Conservation (phyloP, 2,329 filamentous ascomycete genomes). For the Aspergillus niger region DNA sequence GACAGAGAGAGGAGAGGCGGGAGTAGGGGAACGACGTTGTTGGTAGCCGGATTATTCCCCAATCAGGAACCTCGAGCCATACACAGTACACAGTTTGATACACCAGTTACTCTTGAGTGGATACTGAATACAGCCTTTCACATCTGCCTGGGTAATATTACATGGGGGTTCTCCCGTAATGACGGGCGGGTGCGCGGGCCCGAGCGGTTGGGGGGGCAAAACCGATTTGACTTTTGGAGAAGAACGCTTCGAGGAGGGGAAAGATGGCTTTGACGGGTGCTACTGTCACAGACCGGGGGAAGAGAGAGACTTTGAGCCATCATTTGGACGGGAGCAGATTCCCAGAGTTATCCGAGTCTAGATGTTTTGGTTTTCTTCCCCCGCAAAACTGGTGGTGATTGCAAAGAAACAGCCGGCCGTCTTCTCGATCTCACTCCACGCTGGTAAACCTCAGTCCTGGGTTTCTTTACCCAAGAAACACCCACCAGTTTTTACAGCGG, state of each 20-base stretch:
- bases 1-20: slow-evolving; percentile 7
- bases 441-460: too few species aligned
- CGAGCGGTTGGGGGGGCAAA: slow-evolving; percentile 16
- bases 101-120: not conserved
- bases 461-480: not conserved
- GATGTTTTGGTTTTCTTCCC: too few species aligned
- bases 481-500: not conserved
- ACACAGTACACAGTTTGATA: not conserved
- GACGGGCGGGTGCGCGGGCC: slow-evolving; percentile 20
- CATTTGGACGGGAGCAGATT: too few species aligned
- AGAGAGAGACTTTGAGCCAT: too few species aligned
- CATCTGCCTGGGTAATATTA: slow-evolving; percentile 5
- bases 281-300: too few species aligned
- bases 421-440: too few species aligned
- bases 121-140: not conserved
- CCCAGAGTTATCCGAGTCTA: too few species aligned
- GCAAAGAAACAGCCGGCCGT: too few species aligned
- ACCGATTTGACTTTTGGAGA: not conserved
- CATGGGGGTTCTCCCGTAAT: slow-evolving; percentile 9
- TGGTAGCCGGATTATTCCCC: not conserved
- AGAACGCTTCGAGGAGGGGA: not conserved
- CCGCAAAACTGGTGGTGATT: too few species aligned
- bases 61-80: not conserved
- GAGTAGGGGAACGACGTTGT: slow-evolving; percentile 4
- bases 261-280: not conserved